phyloP scores from a whole-genome alignment of 2,329 filamentous ascomycete genomes.

The Pezicula neosporulosa region DNA sequence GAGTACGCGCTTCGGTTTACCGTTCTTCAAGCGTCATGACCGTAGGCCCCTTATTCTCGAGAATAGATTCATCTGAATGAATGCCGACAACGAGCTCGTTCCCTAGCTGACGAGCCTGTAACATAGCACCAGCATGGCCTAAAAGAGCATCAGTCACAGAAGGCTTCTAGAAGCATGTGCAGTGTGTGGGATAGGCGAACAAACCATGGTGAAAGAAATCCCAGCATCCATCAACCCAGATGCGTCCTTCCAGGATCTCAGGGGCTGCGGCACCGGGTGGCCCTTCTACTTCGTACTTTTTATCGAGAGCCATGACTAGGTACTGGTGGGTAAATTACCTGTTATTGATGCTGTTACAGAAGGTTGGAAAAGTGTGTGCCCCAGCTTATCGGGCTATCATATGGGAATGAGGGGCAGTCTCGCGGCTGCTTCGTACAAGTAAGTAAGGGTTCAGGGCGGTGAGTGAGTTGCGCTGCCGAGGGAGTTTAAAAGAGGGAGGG shows the following conservation, averaged over 20 bases:
- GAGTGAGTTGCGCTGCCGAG: too few species aligned
- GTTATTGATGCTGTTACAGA: too few species aligned
- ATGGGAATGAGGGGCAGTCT: too few species aligned
- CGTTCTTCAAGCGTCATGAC: constrained; percentile 94
- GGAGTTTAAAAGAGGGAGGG: too few species aligned
- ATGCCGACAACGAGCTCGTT: constrained; percentile 87
- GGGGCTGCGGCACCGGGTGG: constrained; percentile 26
- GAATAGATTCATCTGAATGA: constrained; percentile 92
- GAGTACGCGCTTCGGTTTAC: constrained; percentile 35
- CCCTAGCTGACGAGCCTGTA: constrained; percentile 90
- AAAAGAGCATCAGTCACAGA: constrained; percentile 7
- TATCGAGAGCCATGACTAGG: constrained; percentile 5
- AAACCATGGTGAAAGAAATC: constrained; percentile 97
- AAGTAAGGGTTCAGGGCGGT: too few species aligned
- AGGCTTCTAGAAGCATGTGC: not conserved
- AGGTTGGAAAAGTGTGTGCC: too few species aligned
- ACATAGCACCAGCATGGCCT: constrained; percentile 95
- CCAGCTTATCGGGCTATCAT: too few species aligned
- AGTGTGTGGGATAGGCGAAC: constrained; percentile 15
- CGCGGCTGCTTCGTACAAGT: too few species aligned
- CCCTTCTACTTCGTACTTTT: constrained; percentile 12
- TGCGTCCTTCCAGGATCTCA: constrained; percentile 57
- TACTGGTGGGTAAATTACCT: too few species aligned
- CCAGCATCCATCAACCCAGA: constrained; percentile 99
- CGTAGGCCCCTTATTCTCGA: constrained; percentile 95